A percentile compares a stretch with the other conserved stretches of the same genome.
These are phyloP conservation scores for Isatis tinctoria DNA, from an alignment of 345 rosid genomes.

Conservation along the genomic window DNA sequence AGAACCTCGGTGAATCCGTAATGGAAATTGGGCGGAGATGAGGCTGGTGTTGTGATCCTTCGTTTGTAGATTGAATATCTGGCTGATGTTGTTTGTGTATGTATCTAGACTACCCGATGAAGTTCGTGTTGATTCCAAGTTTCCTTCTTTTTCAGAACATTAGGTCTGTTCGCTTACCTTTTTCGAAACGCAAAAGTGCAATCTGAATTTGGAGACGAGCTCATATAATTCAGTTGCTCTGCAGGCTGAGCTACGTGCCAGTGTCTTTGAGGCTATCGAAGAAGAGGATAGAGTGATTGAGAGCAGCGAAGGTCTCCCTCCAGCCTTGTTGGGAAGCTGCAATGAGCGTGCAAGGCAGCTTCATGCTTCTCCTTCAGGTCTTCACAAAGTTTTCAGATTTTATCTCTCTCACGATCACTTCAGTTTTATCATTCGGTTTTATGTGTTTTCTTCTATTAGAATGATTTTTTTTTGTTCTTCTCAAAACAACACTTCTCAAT, in stretches of 20 bases:
- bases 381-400: background rate
- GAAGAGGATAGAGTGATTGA: conserved; percentile 86
- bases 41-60: too few relatives aligned
- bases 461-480: background rate
- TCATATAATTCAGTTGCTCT: conserved; percentile 11
- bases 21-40: too few relatives aligned
- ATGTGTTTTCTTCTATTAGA: background rate
- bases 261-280: conserved; percentile 97
- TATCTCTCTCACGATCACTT: background rate
- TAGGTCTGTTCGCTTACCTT: background rate
- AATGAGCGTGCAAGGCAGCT: conserved; percentile 86
- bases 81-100: background rate
- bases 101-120: background rate
- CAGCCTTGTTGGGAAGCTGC: conserved; percentile 94
- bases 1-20: too few relatives aligned
- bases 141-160: background rate
- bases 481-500: background rate
- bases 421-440: background rate
- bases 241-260: conserved; percentile 95
- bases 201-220: background rate
- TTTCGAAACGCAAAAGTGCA: background rate
- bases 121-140: background rate
- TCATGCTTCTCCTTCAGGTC: conserved; percentile 96
- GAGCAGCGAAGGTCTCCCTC: conserved; percentile 70
- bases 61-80: background rate